Conservation (phyloP, 345 rosid genomes). For the Barbarea vulgaris region DNA sequence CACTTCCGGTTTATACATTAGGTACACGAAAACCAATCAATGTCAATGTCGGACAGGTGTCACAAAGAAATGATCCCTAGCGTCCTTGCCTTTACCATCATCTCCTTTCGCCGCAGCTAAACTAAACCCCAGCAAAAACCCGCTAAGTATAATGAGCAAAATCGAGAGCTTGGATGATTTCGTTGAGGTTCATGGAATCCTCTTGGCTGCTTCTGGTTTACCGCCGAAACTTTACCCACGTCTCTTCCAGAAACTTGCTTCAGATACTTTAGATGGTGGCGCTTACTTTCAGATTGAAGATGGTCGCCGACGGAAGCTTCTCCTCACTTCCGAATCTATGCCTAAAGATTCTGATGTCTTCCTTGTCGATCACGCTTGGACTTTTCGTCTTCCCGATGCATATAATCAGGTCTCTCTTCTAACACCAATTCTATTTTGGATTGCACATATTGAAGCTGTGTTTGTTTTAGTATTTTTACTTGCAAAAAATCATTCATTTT, state of each 20-base stretch:
- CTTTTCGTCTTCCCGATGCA: constrained; percentile 86
- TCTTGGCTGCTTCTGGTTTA: constrained; percentile 80
- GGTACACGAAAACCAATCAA: background rate
- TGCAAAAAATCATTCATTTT: too few species aligned
- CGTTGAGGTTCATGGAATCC: constrained; percentile 71
- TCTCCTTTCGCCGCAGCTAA: background rate
- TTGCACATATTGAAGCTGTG: background rate
- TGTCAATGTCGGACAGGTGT: background rate
- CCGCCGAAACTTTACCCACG: constrained; percentile 67
- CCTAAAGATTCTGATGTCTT: constrained; percentile 67
- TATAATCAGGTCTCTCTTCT: constrained; percentile 54
- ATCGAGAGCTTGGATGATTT: constrained; percentile 73
- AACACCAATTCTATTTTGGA: background rate
- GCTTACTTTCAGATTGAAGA: constrained; percentile 68
- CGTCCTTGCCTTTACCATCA: background rate
- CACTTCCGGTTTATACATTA: background rate
- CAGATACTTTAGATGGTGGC: constrained; percentile 87
- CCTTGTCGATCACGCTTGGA: constrained; percentile 95
- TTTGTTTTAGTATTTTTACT: background rate
- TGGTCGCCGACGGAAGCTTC: constrained; percentile 68
- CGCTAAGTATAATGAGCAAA: constrained; percentile 30
- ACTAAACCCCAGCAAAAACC: constrained; percentile 6
- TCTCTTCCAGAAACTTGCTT: constrained; percentile 69
- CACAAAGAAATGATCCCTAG: background rate
- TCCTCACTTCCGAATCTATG: constrained; percentile 64